phyloP scores from a whole-genome alignment of 2,329 filamentous ascomycete species.

The Colletotrichum sp. region DNA sequence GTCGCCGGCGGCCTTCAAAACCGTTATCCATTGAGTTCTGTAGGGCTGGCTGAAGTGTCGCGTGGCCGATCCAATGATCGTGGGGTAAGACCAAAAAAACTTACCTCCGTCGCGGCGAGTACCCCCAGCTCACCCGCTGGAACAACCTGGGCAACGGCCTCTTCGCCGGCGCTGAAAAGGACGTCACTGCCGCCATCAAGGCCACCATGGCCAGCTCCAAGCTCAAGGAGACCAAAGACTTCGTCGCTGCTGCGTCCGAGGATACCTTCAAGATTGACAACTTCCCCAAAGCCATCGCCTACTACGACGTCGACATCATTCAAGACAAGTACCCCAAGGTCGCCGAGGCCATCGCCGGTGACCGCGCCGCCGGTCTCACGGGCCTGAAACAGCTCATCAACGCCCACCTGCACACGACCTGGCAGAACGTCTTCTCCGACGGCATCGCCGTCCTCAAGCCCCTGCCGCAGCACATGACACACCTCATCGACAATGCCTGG shows the following conservation, averaged over 20 bases:
- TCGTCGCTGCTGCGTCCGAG: conserved; percentile 66
- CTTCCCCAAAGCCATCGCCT: conserved; percentile 72
- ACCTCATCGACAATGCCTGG: conserved; percentile 72
- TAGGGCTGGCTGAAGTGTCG: neutral
- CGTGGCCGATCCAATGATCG: conserved; percentile 2
- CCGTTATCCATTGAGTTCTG: neutral
- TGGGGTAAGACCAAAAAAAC: conserved; percentile 26
- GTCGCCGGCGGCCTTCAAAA: conserved; percentile 12
- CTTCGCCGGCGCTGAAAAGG: conserved; percentile 71
- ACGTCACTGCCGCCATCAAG: conserved; percentile 68
- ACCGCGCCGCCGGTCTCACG: conserved; percentile 64
- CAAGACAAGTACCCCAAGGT: conserved; percentile 71
- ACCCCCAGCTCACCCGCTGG: conserved; percentile 75
- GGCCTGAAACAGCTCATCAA: conserved; percentile 79
- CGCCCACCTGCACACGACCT: conserved; percentile 82
- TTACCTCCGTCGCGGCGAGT: conserved; percentile 78
- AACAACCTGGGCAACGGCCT: conserved; percentile 74
- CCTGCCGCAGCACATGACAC: conserved; percentile 74
- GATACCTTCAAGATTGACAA: conserved; percentile 70
- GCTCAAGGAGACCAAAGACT: conserved; percentile 61
- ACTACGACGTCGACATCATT: conserved; percentile 72
- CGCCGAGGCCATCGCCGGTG: conserved; percentile 62
- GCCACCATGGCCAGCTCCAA: conserved; percentile 61
- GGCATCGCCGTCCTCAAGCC: conserved; percentile 87
- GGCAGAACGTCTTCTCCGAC: conserved; percentile 78